Conservation (phyloP, 768 basidiomycete species). For the Mycena olivaceomarginata region DNA sequence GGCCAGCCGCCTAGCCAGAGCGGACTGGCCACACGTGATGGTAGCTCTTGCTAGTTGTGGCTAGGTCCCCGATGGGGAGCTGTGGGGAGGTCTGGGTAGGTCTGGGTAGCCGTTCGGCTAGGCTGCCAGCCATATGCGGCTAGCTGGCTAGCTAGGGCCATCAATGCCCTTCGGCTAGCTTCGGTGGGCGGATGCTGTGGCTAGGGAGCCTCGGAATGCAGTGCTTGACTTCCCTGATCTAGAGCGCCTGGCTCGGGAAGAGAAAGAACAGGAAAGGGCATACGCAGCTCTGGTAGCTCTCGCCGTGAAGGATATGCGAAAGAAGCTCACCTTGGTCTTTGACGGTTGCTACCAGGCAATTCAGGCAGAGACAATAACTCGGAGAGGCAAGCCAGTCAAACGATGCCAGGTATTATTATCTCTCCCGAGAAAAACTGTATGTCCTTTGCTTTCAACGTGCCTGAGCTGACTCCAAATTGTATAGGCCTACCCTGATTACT, state of each 20-base stretch:
- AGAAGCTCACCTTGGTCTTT: too few species aligned
- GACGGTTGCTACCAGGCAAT: too few species aligned
- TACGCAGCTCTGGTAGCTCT: background rate
- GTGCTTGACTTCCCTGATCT: slow-evolving; percentile 13
- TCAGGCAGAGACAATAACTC: background rate
- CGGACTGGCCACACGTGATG: background rate
- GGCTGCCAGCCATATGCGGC: too few species aligned
- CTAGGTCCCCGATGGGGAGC: background rate
- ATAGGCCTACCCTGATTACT: too few species aligned
- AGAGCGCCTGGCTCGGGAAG: too few species aligned
- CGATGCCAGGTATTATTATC: slow-evolving; percentile 11
- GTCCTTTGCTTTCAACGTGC: background rate
- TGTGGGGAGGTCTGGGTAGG: too few species aligned
- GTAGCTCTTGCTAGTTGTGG: background rate
- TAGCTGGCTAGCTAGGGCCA: too few species aligned
- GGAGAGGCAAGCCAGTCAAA: background rate
- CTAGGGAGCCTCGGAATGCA: too few species aligned
- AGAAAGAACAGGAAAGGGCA: slow-evolving; percentile 10
- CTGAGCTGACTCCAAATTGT: background rate
- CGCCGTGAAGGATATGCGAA: slow-evolving; percentile 7
- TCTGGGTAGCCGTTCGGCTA: too few species aligned
- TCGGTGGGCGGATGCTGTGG: too few species aligned
- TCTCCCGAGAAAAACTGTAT: slow-evolving; percentile 2
- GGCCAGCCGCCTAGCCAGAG: background rate
- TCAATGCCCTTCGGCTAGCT: too few species aligned